Percentiles rank a stretch among this genome's conserved stretches.
Conservation (phyloP, 768 basidiomycete genomes). For the Jaapia argillacea region DNA sequence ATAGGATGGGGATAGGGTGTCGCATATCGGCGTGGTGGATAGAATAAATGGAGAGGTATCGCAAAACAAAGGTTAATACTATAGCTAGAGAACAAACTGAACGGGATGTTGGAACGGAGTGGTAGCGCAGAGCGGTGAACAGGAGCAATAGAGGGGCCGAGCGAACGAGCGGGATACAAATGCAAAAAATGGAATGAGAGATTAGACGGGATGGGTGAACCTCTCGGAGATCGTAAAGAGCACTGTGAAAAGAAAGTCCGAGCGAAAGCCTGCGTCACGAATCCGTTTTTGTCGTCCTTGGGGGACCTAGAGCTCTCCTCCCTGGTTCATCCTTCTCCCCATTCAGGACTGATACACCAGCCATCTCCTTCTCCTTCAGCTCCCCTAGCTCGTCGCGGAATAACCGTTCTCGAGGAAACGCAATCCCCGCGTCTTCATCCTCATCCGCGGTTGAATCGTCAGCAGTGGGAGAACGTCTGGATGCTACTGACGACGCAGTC, state of each 20-base stretch:
- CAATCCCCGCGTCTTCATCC: neutral
- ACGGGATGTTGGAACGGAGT: neutral
- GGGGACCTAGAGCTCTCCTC: neutral
- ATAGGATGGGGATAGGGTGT: neutral
- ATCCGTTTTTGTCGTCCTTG: too few relatives aligned
- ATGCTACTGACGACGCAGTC: neutral
- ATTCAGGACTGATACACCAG: neutral
- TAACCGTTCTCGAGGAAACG: neutral
- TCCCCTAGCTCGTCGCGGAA: neutral
- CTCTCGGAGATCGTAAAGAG: neutral
- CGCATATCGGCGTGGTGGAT: neutral
- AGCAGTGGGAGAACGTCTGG: neutral
- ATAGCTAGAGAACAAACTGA: neutral
- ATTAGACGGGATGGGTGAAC: neutral
- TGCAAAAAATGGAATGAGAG: neutral
- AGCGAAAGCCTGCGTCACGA: too few relatives aligned
- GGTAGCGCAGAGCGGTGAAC: neutral
- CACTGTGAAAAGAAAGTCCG: neutral
- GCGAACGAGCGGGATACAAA: neutral
- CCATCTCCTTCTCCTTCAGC: neutral
- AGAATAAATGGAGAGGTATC: too few relatives aligned
- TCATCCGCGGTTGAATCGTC: neutral
- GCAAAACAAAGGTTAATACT: neutral
- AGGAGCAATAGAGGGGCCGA: neutral
- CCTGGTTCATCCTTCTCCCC: neutral